phyloP scores from a whole-genome alignment of 352 stramenopile species.

The Phytophthora uliginosa region DNA sequence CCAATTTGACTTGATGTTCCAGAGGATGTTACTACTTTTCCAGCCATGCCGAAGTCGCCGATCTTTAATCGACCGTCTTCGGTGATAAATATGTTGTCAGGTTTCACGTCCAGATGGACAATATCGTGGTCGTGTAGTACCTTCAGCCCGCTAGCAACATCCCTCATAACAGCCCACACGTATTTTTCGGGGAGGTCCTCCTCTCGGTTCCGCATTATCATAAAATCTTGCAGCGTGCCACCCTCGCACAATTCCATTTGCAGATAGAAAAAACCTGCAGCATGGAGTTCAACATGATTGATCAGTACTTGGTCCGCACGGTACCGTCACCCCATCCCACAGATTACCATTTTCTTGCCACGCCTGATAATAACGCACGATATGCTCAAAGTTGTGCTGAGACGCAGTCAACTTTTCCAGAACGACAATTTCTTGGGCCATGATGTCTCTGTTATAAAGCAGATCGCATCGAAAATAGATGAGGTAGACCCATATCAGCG shows the following conservation, averaged over 20 bases:
- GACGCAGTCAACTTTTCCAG: slow-evolving; percentile 52
- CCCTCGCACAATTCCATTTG: slow-evolving; percentile 95
- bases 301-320: neutral
- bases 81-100: slow-evolving; percentile 96
- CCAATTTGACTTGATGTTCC: slow-evolving; percentile 34
- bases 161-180: slow-evolving; percentile 82
- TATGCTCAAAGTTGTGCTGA: slow-evolving; percentile 73
- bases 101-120: slow-evolving; percentile 98
- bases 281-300: neutral
- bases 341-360: slow-evolving; percentile 91
- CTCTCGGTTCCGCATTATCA: slow-evolving; percentile 41
- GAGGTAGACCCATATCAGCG: neutral
- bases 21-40: slow-evolving; percentile 44
- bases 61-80: slow-evolving; percentile 78
- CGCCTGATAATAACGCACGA: slow-evolving; percentile 96
- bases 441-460: slow-evolving; percentile 49
- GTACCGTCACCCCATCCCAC: neutral
- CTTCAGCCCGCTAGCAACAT: slow-evolving; percentile 82
- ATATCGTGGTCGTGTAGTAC: slow-evolving; percentile 92
- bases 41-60: slow-evolving; percentile 95
- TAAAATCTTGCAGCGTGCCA: slow-evolving; percentile 87
- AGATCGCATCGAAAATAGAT: slow-evolving; percentile 1
- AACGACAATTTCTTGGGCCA: slow-evolving; percentile 74
- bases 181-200: slow-evolving; percentile 57
- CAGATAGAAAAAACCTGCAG: slow-evolving; percentile 90